Conservation (phyloP, 495 filamentous ascomycete species). For the Neurospora intermedia region DNA sequence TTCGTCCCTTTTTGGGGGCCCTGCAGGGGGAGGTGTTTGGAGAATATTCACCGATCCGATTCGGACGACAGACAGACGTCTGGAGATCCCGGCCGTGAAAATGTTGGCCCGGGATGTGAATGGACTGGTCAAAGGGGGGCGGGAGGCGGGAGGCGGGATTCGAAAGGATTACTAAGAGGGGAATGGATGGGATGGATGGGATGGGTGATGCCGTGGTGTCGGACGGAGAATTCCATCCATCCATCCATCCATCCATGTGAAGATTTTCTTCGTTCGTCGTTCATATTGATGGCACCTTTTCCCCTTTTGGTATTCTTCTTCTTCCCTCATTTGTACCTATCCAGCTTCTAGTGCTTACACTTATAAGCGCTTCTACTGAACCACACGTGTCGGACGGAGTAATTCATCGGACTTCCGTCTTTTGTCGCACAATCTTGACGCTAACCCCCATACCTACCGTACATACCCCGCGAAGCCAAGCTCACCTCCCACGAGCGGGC, state of each 20-base stretch:
- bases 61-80: no score
- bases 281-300: neutral
- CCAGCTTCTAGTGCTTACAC: neutral
- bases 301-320: neutral
- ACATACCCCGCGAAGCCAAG: neutral
- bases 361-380: no score
- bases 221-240: neutral
- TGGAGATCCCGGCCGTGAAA: no score
- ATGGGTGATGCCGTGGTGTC: neutral
- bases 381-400: neutral
- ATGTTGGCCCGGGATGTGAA: neutral
- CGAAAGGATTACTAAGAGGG: neutral
- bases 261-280: neutral
- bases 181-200: neutral
- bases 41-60: neutral
- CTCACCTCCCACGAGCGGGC: neutral
- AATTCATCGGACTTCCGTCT: neutral
- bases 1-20: neutral
- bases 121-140: neutral
- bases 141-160: neutral
- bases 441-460: neutral
- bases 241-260: neutral
- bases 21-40: neutral
- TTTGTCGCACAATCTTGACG: neutral
- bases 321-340: neutral